Conservation (phyloP, 768 basidiomycete species). For the Boletus subcaerulescens region DNA sequence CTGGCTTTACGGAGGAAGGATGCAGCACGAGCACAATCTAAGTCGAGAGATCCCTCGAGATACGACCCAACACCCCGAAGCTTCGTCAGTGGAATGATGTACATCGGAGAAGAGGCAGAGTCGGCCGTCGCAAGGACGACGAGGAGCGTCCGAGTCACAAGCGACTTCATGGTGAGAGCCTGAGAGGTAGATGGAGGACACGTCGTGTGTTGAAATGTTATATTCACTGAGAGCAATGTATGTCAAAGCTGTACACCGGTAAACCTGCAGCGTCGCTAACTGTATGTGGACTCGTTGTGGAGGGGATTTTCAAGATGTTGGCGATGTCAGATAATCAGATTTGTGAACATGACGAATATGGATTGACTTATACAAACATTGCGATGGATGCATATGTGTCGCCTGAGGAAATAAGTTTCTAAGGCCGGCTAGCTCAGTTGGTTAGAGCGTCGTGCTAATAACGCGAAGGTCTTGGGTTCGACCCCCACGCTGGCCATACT, state of each 20-base stretch:
- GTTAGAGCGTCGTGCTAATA: conserved; percentile 35
- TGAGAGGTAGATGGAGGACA: not conserved
- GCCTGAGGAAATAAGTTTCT: no score
- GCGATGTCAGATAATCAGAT: no score
- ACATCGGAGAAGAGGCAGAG: not conserved
- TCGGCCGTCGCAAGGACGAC: conserved; percentile 1
- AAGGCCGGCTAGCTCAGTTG: conserved; percentile 33
- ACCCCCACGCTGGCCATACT: conserved; percentile 17
- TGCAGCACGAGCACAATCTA: conserved; percentile 15
- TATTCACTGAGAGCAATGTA: not conserved
- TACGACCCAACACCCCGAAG: conserved; percentile 8
- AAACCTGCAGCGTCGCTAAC: no score
- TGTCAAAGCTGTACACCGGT: no score
- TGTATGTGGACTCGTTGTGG: no score
- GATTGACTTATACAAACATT: no score
- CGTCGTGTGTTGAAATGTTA: not conserved
- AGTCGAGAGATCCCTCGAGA: conserved; percentile 16
- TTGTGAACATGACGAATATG: no score
- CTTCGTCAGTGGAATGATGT: conserved; percentile 9
- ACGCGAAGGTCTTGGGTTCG: conserved; percentile 25
- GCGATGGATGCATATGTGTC: no score
- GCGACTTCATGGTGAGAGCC: conserved; percentile 15
- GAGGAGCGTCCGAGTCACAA: conserved; percentile 2
- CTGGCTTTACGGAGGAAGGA: not conserved
- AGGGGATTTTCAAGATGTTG: no score